Evolutionary conservation across 208 protist genomes (phyloP).

Genomic region (Leishmania gerbilli): DNA sequence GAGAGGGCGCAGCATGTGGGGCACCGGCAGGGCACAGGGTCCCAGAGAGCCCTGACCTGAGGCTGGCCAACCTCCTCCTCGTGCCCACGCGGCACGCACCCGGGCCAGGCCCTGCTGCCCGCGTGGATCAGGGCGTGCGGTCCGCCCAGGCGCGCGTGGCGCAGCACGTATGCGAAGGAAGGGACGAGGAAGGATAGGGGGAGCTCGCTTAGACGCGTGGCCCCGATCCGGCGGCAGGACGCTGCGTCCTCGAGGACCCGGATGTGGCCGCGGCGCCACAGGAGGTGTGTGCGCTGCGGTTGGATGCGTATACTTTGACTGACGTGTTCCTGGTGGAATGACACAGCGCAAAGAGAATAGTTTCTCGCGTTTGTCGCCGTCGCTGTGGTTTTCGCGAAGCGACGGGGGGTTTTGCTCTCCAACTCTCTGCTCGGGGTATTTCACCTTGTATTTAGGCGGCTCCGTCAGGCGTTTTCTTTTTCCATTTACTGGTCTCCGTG

Average conservation of each 20-base stretch:
- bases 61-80: no score
- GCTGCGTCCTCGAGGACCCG: background rate
- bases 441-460: background rate
- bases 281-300: background rate
- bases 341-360: no score
- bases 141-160: no score
- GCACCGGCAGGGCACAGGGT: no score
- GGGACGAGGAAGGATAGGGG: background rate
- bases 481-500: no score
- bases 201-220: no score
- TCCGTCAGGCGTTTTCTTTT: background rate
- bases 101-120: background rate
- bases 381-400: background rate
- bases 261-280: background rate
- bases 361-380: background rate
- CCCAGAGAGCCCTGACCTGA: no score
- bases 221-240: background rate
- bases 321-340: no score
- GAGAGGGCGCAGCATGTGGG: no score
- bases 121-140: no score
- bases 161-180: no score
- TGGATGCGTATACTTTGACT: no score
- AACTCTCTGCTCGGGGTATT: background rate
- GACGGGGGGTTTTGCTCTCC: background rate
- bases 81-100: background rate